phyloP scores from a whole-genome alignment of 371 early-diverging fungal species.

The Rhizopus microsporus region DNA sequence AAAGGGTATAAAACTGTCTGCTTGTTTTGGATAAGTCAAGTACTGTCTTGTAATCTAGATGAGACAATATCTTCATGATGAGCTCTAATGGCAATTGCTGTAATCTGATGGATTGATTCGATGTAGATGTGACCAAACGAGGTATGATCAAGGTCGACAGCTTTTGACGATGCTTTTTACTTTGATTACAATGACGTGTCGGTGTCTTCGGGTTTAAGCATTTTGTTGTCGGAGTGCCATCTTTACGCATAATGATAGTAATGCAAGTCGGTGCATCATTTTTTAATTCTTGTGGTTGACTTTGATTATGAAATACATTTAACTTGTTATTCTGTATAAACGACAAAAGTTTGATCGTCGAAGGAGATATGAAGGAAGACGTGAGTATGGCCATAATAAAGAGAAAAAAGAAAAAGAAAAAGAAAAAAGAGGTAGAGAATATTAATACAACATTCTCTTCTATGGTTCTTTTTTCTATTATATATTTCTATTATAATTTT shows the following conservation, averaged over 20 bases:
- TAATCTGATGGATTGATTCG: not conserved
- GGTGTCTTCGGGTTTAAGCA: conserved; percentile 9
- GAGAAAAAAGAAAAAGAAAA: conserved; percentile 4
- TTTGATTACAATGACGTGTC: too few relatives aligned
- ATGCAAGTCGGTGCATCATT: conserved; percentile 20
- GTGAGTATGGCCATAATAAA: conserved; percentile 18
- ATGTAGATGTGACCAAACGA: conserved; percentile 2
- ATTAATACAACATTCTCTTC: conserved; percentile 7
- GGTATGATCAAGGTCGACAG: conserved; percentile 21
- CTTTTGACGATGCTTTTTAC: conserved; percentile 15
- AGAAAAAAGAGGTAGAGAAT: conserved; percentile 6
- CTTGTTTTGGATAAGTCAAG: conserved; percentile 18
- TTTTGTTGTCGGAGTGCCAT: conserved; percentile 29
- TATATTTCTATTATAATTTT: conserved; percentile 1
- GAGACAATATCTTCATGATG: conserved; percentile 11
- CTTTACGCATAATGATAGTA: conserved; percentile 27
- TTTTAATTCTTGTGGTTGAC: not conserved
- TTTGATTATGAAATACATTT: not conserved
- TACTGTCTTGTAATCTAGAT: conserved; percentile 14
- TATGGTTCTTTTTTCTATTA: conserved; percentile 7
- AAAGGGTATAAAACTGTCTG: conserved; percentile 15
- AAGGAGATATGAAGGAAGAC: conserved; percentile 22
- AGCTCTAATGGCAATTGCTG: conserved; percentile 21
- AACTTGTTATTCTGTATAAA: conserved; percentile 18
- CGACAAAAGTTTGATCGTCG: conserved; percentile 24